Evolutionary conservation across 805 yeast genomes (phyloP), one percentile per base, ranked within the genome.

Genomic region (Saccharomycopsis microspora): DNA sequence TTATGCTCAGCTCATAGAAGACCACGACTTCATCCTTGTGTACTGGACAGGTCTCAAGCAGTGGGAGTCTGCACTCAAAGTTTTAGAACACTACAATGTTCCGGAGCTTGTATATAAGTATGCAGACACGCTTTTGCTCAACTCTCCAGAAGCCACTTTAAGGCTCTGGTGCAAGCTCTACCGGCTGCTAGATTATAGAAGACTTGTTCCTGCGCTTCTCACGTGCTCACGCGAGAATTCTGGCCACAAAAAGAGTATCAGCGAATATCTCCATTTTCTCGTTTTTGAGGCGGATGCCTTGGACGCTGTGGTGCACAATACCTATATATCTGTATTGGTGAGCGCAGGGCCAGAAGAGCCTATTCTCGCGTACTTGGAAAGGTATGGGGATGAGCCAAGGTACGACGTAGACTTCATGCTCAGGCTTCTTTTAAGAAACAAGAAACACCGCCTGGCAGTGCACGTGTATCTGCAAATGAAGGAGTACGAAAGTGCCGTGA

Each of bases 401-500:
- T 60, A 59, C 28, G 94, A 89, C 58, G 65, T 78, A 1, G 87
- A 85, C 54, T 85, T 84, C 55, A 74, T 89, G 3, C 61, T 93
- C 33, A 68, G 97, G 47, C 60, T 88, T 32, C 84, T 95, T 56
- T 69, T 84, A 44, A 74, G 72, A 48, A 72, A 74, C 57, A 61
- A 74, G 7, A 78, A 76, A 50, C 67, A 71, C 44, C 76, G 76
- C 51, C 74, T 89, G 1, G 88, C 95, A 0, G 78, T 87, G 6
- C 72, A 75, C 49, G 72, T 93, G n/a, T 78, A 83, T 56, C 75
- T 93, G 1, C 68, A 75, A 44, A 64, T 86, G 62, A 76, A 72
- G 3, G 69, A 84, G 42, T 85, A 72, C 58, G 95, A 87, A 51
- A 88, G 85, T 46, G 97, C 97, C 0, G 77, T 89, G 35, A 70